Evolutionary conservation across 2,329 filamentous ascomycete species (phyloP), one percentile per base, ranked within the genome.

Genomic region (Penicillium sp.): DNA sequence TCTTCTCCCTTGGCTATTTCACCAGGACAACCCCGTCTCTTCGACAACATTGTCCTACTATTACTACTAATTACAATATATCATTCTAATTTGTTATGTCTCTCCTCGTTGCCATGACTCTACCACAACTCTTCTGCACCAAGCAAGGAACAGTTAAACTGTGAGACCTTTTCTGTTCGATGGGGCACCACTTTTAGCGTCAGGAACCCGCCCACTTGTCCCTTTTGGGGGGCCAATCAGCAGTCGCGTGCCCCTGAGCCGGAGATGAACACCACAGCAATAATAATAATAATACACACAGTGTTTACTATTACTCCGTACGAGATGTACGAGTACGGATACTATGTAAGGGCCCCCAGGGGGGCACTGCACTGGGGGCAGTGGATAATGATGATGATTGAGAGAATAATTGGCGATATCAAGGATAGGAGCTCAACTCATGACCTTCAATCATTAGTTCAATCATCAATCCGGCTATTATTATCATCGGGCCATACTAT

Each of bases 161-260:
- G 47, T 64, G 61, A 63, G 61, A 61, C 60, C 54, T 40, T 6
- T 26, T 8, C 37, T 17, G 45, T 17, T 37, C 53, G 44, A 62
- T 59, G 57, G 61, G 55, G 55, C 57, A n/a, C 30, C 57, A 40
- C 45, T 17, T 38, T 63, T 71, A 67, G 71, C 59, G 70, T 66
- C 71, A 73, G 71, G 70, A 70, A 73, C 71, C 69, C 62, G 63
- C 58, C 10, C n/a, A 5, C 15, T 15, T 9, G 49, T 3, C 7
- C 38, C 8, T 22, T 12, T 22, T 15, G 12, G 19, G 13, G 38
- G 22, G 17, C 71, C 70, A 73, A 71, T 72, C 53, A 63, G 1
- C 5, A 17, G 10, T 2, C n/a, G 17, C 24, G 54, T 69, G 59
- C 68, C 68, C 68, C 66, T 70, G 68, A 70, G 44, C 55, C 57